Evolutionary conservation across 2,329 filamentous ascomycete species (phyloP), one percentile per base, ranked within the genome.

Genomic region (Dactylonectria estremocensis): DNA sequence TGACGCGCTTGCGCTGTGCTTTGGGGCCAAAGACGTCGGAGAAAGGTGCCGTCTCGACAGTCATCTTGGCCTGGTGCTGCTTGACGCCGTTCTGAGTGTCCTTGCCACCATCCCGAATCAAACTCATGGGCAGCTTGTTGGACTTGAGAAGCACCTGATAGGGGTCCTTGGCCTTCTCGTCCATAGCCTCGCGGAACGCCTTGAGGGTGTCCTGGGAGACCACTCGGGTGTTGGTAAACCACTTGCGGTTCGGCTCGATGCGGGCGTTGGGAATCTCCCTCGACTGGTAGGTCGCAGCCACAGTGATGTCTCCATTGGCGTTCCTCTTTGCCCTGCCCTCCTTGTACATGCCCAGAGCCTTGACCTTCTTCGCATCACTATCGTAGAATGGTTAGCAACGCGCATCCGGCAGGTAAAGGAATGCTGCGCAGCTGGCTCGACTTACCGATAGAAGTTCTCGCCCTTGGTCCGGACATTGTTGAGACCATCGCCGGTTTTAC

Each of bases 201-300:
- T 89, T 89, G 70, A 98, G 87, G 3, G 94, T 93, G 79, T 97
- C 94, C 80, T 98, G 95, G 1, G 93, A 94, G 77, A 98, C 97
- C 58, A 90, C 88, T 72, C 96, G 87, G 37, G 95, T 97, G 82
- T 98, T 98, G 77, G 92, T 94, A 84, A 99, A 99, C 96, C 96
- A 99, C 84, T 97, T 97, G 77, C 96, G 89, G 83, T 98, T 97
- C 56, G 96, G 96, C 85, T 98, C 95, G 78, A 98, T 93, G 72
- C 95, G 90, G 73, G 95, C 96, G 67, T 88, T 90, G 53, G 95
- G 95, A 22, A 91, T 83, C 40, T 97, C 95, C 77, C 90, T 88
- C 67, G 92, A 95, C 84, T 98, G 95, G 83, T 90, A 97, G 16
- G 90, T 88, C 55, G 95, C 95, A 71, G 94, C 91, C 82, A 96